These are phyloP conservation scores for Plasmodium sp. DNA, from an alignment of 169 alveolate species.

Conservation along the genomic window DNA sequence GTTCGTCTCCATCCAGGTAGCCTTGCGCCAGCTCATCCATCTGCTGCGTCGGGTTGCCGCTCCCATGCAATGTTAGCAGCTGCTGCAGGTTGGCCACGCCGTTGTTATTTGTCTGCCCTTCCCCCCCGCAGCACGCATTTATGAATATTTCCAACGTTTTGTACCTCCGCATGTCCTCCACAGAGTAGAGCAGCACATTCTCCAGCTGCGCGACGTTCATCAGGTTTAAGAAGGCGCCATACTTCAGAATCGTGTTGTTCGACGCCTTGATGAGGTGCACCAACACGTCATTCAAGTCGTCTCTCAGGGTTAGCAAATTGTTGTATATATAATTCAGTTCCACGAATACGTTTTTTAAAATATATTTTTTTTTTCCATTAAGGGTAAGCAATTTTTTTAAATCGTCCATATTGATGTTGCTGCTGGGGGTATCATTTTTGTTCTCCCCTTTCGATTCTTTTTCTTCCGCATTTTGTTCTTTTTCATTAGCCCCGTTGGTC, in stretches of 20 bases:
- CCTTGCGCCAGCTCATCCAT: not conserved
- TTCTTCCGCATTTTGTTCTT: not conserved
- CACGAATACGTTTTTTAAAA: slow-evolving; percentile 33
- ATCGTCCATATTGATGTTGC: slow-evolving; percentile 17
- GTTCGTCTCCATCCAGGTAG: slow-evolving; percentile 7
- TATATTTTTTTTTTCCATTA: slow-evolving; percentile 15
- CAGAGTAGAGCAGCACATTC: slow-evolving; percentile 55
- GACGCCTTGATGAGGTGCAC: slow-evolving; percentile 33
- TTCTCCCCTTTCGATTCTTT: not conserved
- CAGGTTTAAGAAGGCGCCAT: slow-evolving; percentile 53
- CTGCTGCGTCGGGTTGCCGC: not conserved
- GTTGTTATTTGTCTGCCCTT: not conserved
- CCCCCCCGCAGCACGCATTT: slow-evolving; percentile 3
- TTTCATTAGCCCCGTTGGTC: not conserved
- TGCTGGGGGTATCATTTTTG: not conserved
- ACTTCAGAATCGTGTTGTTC: slow-evolving; percentile 61
- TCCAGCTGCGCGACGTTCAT: slow-evolving; percentile 73
- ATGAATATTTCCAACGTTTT: slow-evolving; percentile 40
- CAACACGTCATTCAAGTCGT: slow-evolving; percentile 28
- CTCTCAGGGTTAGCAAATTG: slow-evolving; percentile 42
- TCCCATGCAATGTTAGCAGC: not conserved
- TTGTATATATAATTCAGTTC: slow-evolving; percentile 69
- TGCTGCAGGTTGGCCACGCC: not conserved
- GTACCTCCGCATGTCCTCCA: slow-evolving; percentile 33
- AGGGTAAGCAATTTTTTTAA: slow-evolving; percentile 29